Base-by-base conservation (phyloP, 306 rosid species). In the Malus orientalis region DNA sequence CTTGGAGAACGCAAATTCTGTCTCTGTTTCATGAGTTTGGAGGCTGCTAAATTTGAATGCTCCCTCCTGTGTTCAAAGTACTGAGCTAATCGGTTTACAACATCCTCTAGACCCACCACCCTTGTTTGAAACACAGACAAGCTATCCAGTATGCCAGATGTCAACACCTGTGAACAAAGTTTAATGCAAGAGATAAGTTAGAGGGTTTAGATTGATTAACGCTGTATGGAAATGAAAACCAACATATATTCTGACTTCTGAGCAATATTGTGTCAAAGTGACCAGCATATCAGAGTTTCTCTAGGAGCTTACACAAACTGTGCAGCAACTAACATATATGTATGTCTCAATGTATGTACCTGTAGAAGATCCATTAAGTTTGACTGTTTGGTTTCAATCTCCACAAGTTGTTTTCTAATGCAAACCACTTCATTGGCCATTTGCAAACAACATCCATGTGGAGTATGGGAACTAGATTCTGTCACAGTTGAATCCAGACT, bases 311-410 rank as follows among this genome's bases (percentile, higher is more conserved):
- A 36, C 70, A 74, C 45, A 51, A 27, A 65, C 30, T 4, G 59
- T 11, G 25, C 67, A 67, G 76, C 49, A 18, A n/a, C 11, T 18
- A 33, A 58, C 19, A n/a, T 36, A 11, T 2, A 66, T 42, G 15
- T 54, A 63, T 2, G 45, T 54, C 69, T 59, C 51, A 45, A 47
- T 36, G 29, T 61, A 44, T 60, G 65, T 87, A 91, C 97, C 96
- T 93, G 90, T 74, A 93, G 76, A 44, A 87, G 87, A 81, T 89
- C 88, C 93, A 91, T 78, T 76, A 88, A 81, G 75, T 78, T 88
- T 23, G 90, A 83, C 79, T 91, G 97, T 76, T 89, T 93, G 85
- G 77, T 84, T 86, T 91, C 93, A 63, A 93, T 91, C 80, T 88
- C 91, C 63, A 83, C 58, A 67, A 93, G 93, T 70, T 93, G 96